Conservation (phyloP, 139 green algal species). For the Chlamydomonas schloesseri region DNA sequence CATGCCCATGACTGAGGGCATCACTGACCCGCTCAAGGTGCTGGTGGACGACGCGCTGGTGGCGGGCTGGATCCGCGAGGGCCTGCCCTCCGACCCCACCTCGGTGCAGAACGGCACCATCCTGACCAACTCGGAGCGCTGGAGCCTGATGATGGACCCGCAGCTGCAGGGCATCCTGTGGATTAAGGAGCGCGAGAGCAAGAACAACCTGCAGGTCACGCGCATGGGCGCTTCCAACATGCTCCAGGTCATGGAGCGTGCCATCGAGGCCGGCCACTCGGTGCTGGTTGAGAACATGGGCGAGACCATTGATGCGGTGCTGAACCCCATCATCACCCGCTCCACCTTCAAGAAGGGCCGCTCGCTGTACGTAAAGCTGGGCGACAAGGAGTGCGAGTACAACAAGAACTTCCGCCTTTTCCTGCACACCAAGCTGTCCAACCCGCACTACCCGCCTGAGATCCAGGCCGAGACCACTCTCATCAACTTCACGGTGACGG, state of each 20-base stretch:
- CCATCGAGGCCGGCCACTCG: conserved; percentile 82
- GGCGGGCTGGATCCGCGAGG: conserved; percentile 81
- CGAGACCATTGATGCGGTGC: conserved; percentile 87
- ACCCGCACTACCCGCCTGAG: conserved; percentile 90
- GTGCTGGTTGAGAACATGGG: conserved; percentile 93
- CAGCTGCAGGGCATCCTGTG: conserved; percentile 90
- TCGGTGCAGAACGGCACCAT: conserved; percentile 87
- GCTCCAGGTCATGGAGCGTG: conserved; percentile 81
- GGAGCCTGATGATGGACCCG: conserved; percentile 90
- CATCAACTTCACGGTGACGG: conserved; percentile 92
- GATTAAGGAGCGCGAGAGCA: conserved; percentile 89
- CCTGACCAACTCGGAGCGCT: conserved; percentile 85
- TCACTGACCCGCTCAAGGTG: conserved; percentile 81
- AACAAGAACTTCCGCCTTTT: conserved; percentile 90
- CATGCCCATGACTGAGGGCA: conserved; percentile 84
- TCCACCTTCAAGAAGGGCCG: conserved; percentile 92
- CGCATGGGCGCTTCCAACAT: conserved; percentile 85
- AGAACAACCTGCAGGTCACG: conserved; percentile 82
- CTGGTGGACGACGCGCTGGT: conserved; percentile 85
- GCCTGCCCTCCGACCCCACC: conserved; percentile 82
- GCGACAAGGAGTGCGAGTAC: conserved; percentile 90
- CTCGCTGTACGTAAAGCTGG: conserved; percentile 85
- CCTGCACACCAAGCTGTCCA: conserved; percentile 93
- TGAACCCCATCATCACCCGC: conserved; percentile 88
- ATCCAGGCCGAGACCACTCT: conserved; percentile 91